These are phyloP conservation scores for Protea cynaroides DNA, from an alignment of 164 flowering plant genomes.

Conservation along the genomic window DNA sequence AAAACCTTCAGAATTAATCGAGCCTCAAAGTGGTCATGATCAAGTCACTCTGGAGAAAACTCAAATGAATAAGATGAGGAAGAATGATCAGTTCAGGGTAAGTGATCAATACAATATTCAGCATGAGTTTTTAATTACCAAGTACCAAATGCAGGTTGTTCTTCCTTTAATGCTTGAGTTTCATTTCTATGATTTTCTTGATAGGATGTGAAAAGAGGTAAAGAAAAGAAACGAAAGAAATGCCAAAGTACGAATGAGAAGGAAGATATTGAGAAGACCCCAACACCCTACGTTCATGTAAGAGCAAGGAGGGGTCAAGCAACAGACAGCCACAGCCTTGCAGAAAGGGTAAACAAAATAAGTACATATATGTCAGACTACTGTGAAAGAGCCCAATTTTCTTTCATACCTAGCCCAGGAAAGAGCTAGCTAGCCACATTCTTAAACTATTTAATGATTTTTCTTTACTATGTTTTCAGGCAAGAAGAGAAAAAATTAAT, in stretches of 20 bases:
- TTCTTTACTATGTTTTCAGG: conserved; percentile 24
- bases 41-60: conserved; percentile 44
- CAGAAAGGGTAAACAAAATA: conserved; percentile 99
- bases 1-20: conserved; percentile 23
- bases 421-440: too few relatives aligned
- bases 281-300: conserved; percentile 73
- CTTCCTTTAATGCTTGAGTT: background rate
- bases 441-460: too few relatives aligned
- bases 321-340: conserved; percentile 95
- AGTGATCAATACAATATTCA: background rate
- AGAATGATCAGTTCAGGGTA: conserved; percentile 50
- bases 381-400: too few relatives aligned
- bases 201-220: conserved; percentile 37
- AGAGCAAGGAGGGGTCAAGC: conserved; percentile 98
- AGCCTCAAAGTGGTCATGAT: conserved; percentile 27
- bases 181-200: background rate
- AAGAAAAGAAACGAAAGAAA: conserved; percentile 53
- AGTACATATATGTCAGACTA: too few relatives aligned
- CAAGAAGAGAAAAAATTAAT: conserved; percentile 66
- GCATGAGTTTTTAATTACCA: too few relatives aligned
- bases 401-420: background rate
- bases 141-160: background rate
- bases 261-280: conserved; percentile 36
- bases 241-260: conserved; percentile 20
- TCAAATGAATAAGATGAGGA: conserved; percentile 25